phyloP scores from a whole-genome alignment of 768 basidiomycete species.

The Trametes meyenii region DNA sequence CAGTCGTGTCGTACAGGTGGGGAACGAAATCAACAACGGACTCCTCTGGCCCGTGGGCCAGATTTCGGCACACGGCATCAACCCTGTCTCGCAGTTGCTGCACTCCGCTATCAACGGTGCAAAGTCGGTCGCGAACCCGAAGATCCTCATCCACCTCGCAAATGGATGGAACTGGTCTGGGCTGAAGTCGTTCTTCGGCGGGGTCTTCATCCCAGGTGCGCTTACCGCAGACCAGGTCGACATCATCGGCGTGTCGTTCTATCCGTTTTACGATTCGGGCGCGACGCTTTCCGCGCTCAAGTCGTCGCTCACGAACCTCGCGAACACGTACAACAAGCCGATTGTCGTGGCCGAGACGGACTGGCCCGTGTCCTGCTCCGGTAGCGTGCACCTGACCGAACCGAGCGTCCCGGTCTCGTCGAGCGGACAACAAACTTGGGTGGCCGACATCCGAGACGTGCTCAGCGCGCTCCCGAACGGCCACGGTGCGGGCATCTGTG shows the following conservation, averaged over 20 bases:
- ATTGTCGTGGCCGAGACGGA: conserved; percentile 67
- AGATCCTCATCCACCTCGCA: conserved; percentile 61
- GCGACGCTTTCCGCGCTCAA: conserved; percentile 56
- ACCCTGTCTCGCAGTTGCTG: conserved; percentile 57
- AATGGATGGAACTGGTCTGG: conserved; percentile 59
- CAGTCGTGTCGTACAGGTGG: conserved; percentile 42
- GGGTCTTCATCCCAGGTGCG: conserved; percentile 56
- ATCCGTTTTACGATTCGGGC: conserved; percentile 61
- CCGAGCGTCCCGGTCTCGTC: conserved; percentile 49
- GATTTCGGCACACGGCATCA: conserved; percentile 55
- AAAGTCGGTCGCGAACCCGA: conserved; percentile 47
- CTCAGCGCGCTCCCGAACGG: conserved; percentile 42
- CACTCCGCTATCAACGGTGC: conserved; percentile 63
- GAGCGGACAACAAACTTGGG: conserved; percentile 57
- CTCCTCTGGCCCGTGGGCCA: conserved; percentile 62
- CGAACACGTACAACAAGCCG: conserved; percentile 54
- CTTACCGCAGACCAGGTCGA: conserved; percentile 54
- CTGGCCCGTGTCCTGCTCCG: conserved; percentile 54
- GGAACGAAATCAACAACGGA: conserved; percentile 69
- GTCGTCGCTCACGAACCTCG: conserved; percentile 52
- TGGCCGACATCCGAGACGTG: conserved; percentile 50
- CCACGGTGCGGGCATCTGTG: conserved; percentile 46
- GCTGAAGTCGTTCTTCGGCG: conserved; percentile 51
- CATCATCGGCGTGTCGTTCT: conserved; percentile 65
- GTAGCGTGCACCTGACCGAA: conserved; percentile 47